Evolutionary conservation across 2,329 filamentous ascomycete species (phyloP).

Genomic region (Fusarium transvaalense): DNA sequence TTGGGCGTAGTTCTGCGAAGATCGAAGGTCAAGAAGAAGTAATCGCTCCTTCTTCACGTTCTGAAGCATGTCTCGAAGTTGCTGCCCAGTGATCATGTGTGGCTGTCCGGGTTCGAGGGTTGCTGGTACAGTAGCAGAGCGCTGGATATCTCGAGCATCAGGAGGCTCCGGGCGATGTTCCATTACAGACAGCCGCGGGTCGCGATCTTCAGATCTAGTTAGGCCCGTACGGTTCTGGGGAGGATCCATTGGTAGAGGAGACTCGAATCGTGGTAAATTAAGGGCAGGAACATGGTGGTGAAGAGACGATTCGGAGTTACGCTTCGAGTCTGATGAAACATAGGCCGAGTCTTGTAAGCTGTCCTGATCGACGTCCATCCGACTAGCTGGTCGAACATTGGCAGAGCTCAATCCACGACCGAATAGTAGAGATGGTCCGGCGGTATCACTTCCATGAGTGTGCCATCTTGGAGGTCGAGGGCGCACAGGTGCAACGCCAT

Average conservation of each 20-base stretch:
- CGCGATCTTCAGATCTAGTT: conserved; percentile 62
- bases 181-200: conserved; percentile 67
- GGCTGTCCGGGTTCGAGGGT: conserved; percentile 61
- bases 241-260: conserved; percentile 51
- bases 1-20: conserved; percentile 82
- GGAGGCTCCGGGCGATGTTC: conserved; percentile 60
- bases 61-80: conserved; percentile 69
- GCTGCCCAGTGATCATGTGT: conserved; percentile 64
- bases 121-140: conserved; percentile 66
- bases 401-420: conserved; percentile 40
- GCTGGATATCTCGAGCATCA: conserved; percentile 43
- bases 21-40: conserved; percentile 86
- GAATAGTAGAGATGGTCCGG: conserved; percentile 53
- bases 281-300: conserved; percentile 55
- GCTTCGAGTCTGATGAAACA: conserved; percentile 66
- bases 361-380: conserved; percentile 62
- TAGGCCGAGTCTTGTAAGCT: conserved; percentile 66
- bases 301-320: conserved; percentile 63
- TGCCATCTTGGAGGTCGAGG: conserved; percentile 62
- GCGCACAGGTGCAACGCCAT: conserved; percentile 50
- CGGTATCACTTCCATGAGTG: conserved; percentile 61
- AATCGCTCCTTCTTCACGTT: conserved; percentile 57
- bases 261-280: conserved; percentile 60
- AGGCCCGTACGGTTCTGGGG: conserved; percentile 47
- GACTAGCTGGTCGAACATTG: conserved; percentile 42